Percentiles rank a stretch among this genome's conserved stretches.
Evolutionary conservation across 2,329 filamentous ascomycete species (phyloP).

Genomic region (Macrophomina phaseolina): DNA sequence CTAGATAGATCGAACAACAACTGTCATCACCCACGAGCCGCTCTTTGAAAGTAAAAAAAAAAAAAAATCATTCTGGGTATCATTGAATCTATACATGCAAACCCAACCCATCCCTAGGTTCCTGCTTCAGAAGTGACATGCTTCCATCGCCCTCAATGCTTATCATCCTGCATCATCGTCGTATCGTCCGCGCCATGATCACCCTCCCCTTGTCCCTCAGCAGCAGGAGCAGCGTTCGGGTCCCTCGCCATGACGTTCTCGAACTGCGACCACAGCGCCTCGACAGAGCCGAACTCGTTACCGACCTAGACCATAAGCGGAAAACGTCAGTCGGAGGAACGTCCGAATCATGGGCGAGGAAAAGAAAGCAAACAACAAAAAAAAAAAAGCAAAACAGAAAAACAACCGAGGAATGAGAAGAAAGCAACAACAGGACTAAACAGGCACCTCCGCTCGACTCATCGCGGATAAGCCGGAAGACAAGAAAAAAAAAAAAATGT

Average conservation of each 20-base stretch:
- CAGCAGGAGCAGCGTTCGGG: conserved; percentile 28
- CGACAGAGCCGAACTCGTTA: conserved; percentile 96
- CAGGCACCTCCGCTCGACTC: background rate
- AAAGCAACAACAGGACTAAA: background rate
- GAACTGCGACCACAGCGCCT: conserved; percentile 96
- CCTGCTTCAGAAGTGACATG: background rate
- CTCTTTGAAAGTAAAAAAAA: background rate
- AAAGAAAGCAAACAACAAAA: background rate
- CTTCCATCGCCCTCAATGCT: conserved; percentile 25
- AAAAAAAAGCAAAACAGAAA: background rate
- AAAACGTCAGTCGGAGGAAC: background rate
- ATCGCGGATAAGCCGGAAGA: background rate
- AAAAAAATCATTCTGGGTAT: background rate
- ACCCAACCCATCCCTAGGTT: background rate
- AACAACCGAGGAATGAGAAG: background rate
- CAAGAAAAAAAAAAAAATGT: background rate
- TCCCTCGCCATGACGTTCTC: conserved; percentile 86
- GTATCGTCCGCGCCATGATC: conserved; percentile 31
- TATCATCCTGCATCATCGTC: conserved; percentile 12
- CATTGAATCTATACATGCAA: background rate
- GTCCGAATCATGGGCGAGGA: background rate
- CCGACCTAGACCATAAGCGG: conserved; percentile 66
- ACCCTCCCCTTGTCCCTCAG: conserved; percentile 32
- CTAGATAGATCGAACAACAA: too few relatives aligned
- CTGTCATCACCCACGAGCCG: too few relatives aligned